Evolutionary conservation across 805 yeast genomes (phyloP).

Genomic region (Pichia deserticola): DNA sequence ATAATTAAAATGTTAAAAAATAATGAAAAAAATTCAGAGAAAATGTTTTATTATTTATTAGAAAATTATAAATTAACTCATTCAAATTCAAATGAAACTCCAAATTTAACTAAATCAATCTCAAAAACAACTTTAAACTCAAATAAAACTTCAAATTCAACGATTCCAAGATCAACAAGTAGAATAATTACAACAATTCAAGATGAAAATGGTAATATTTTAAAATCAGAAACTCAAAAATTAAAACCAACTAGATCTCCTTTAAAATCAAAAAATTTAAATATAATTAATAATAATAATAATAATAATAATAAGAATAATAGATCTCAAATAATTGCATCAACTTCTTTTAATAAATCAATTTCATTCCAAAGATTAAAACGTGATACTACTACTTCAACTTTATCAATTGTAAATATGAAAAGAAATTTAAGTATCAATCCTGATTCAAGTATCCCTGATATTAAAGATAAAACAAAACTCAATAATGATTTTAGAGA

Average conservation of each 20-base stretch:
- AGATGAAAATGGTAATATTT: constrained; percentile 26
- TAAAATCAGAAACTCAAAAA: constrained; percentile 18
- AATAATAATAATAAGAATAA: constrained; percentile 22
- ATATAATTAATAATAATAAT: constrained; percentile 22
- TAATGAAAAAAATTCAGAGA: constrained; percentile 25
- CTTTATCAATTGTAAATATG: constrained; percentile 13
- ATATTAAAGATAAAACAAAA: background rate
- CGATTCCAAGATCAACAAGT: constrained; percentile 25
- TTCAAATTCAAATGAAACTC: constrained; percentile 2
- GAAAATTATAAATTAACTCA: constrained; percentile 28
- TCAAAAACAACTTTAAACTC: constrained; percentile 5
- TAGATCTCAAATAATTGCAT: constrained; percentile 30
- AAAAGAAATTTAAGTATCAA: constrained; percentile 7
- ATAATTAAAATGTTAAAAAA: constrained; percentile 23
- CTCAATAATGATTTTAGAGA: background rate
- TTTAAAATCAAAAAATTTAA: background rate
- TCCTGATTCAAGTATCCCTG: constrained; percentile 8
- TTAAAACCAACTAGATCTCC: background rate
- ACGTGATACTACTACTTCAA: constrained; percentile 8
- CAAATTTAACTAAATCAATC: constrained; percentile 5
- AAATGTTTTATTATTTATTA: constrained; percentile 31
- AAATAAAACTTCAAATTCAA: background rate
- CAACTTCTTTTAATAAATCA: constrained; percentile 43
- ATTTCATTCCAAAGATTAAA: constrained; percentile 34
- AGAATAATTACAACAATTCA: constrained; percentile 28